A percentile compares a stretch with the other conserved stretches of the same genome.
Conservation (phyloP, 2,329 filamentous ascomycete genomes). For the Zymoseptoria passerinii region DNA sequence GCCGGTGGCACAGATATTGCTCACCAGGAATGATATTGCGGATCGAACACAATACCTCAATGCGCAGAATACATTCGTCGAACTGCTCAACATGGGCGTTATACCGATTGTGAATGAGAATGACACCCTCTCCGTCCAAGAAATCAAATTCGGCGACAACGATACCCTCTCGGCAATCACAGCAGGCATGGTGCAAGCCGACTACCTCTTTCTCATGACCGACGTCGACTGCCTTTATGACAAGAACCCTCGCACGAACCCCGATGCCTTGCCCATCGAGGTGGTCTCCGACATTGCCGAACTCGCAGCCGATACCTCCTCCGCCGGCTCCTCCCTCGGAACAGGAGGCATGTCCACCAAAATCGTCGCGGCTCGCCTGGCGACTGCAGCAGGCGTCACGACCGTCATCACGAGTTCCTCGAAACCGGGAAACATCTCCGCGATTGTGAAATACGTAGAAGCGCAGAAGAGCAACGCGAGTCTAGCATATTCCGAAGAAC, state of each 20-base stretch:
- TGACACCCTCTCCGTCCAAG: slow-evolving; percentile 89
- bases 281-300: slow-evolving; percentile 82
- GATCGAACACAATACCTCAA: slow-evolving; percentile 94
- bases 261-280: slow-evolving; percentile 81
- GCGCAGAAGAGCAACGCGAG: slow-evolving; percentile 41
- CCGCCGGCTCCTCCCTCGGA: slow-evolving; percentile 76
- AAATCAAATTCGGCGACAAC: slow-evolving; percentile 99
- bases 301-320: slow-evolving; percentile 82
- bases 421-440: slow-evolving; percentile 83
- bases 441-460: slow-evolving; percentile 77
- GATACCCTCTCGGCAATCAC: slow-evolving; percentile 96
- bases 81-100: slow-evolving; percentile 86
- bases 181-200: slow-evolving; percentile 92
- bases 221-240: slow-evolving; percentile 97
- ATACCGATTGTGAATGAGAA: slow-evolving; percentile 99
- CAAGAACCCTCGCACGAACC: slow-evolving; percentile 79
- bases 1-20: slow-evolving; percentile 85
- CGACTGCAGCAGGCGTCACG: slow-evolving; percentile 88
- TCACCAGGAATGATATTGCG: slow-evolving; percentile 93
- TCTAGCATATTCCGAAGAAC: slow-evolving; percentile 8
- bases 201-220: slow-evolving; percentile 96
- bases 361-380: slow-evolving; percentile 84
- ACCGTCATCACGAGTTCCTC: slow-evolving; percentile 91
- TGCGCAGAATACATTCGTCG: slow-evolving; percentile 87
- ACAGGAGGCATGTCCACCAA: slow-evolving; percentile 98